Evolutionary conservation across 345 rosid species (phyloP).

Genomic region (Ailanthus altissimus): DNA sequence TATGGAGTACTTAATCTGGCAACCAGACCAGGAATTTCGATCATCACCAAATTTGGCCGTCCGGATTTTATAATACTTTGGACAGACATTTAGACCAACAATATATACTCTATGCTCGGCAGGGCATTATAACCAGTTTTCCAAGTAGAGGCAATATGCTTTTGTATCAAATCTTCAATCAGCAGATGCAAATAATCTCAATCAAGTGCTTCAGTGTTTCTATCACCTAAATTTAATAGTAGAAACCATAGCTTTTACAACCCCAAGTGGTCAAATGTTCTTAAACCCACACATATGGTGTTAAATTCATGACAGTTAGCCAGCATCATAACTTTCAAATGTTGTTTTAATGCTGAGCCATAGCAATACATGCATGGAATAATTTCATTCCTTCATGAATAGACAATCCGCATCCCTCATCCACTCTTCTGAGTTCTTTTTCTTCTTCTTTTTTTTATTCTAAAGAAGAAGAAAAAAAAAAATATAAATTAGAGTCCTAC

Average conservation of each 20-base stretch:
- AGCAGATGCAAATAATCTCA: neutral
- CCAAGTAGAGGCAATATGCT: neutral
- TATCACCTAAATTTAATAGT: neutral
- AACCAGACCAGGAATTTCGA: neutral
- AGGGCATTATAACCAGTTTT: neutral
- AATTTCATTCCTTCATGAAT: neutral
- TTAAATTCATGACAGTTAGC: slow-evolving; percentile 1
- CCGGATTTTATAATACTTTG: neutral
- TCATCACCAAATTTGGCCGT: neutral
- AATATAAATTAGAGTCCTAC: neutral
- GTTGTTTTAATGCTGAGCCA: neutral
- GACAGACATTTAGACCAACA: neutral
- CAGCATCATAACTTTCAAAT: neutral
- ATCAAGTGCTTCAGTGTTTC: slow-evolving; percentile 1
- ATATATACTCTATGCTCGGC: neutral
- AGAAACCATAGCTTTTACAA: neutral
- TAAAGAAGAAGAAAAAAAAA: neutral
- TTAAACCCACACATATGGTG: neutral
- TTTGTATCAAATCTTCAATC: slow-evolving; percentile 1
- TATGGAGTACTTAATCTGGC: neutral
- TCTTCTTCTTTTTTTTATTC: neutral
- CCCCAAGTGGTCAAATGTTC: neutral
- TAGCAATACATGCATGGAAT: neutral
- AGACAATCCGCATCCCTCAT: neutral
- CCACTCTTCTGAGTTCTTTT: neutral